Base-by-base conservation (phyloP, 2,329 filamentous ascomycete species). In the Chaetothyriales sp. region DNA sequence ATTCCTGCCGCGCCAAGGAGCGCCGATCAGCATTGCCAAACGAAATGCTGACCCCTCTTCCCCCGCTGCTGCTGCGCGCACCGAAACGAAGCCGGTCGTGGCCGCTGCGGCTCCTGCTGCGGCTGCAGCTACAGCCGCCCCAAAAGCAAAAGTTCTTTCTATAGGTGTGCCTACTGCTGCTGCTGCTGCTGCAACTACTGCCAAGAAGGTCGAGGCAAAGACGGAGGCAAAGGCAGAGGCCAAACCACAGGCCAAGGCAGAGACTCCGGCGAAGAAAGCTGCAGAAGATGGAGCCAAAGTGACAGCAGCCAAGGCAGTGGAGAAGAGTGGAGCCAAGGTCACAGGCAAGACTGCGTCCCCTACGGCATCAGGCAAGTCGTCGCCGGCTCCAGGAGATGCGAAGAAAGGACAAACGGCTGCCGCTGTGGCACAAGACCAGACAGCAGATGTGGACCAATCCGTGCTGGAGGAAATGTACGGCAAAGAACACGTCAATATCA, bases 381-480 rank as follows among this genome's bases (percentile, higher is more conserved):
- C 86, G 64, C 87, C 88, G 7, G 78, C 76, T 18, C 72, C 74
- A 32, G 73, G 71, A 12, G 77, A 87, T 50, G 76, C 72, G 43
- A 76, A 75, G 47, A 77, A 77, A 63, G 73, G 68, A 43, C 81
- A 85, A 56, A 84, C 88, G 55, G 81, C 77, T n/a, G 86, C 93
- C 65, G 81, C 85, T 36, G 84, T 98, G 52, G 78, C 84, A 55
- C 85, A 89, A 68, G 84, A 90, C 63, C 86, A 94, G 65, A 74
- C 78, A 2, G 83, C 83, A 19, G 83, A 86, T 65, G 82, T 86
- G 70, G 80, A 96, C 65, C 73, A 95, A 66, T 73, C 88, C 22
- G 90, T 87, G 0, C 73, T 98, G 54, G 86, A 88, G 67, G 90
- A 96, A 66, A 92, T 98, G 55, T 98, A 74, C 67, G 92, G 92